Percentiles rank a stretch among this genome's conserved stretches.
Conservation (phyloP, 208 protist species). For the Crithidia bombi region DNA sequence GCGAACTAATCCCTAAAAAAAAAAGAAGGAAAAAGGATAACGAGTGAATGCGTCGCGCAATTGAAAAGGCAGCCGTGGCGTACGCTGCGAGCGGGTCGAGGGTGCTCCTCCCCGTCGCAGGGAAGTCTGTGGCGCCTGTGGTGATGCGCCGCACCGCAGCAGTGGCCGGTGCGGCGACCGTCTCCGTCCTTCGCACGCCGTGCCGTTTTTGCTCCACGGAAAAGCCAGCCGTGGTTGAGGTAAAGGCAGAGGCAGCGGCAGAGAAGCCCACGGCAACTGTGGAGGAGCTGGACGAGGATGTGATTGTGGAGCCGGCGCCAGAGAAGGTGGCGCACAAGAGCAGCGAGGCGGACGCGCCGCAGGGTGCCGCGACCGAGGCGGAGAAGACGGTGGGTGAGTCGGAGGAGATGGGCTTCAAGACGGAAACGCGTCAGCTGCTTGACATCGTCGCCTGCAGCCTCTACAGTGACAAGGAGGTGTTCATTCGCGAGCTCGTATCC, state of each 20-base stretch:
- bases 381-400: slow-evolving; percentile 75
- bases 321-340: slow-evolving; percentile 23
- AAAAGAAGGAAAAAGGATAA: neutral
- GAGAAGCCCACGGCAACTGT: slow-evolving; percentile 23
- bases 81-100: slow-evolving; percentile 19
- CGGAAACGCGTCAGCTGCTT: slow-evolving; percentile 98
- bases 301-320: slow-evolving; percentile 80
- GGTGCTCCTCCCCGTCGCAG: neutral
- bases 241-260: slow-evolving; percentile 11
- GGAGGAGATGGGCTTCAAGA: slow-evolving; percentile 96
- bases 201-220: slow-evolving; percentile 30
- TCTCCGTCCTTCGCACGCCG: slow-evolving; percentile 19
- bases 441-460: slow-evolving; percentile 98
- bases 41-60: slow-evolving; percentile 48
- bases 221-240: slow-evolving; percentile 5
- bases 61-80: slow-evolving; percentile 36
- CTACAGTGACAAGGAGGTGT: slow-evolving; percentile 98
- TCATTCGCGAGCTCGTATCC: slow-evolving; percentile 97
- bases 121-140: slow-evolving; percentile 7
- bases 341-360: slow-evolving; percentile 22
- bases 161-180: neutral
- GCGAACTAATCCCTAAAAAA: neutral
- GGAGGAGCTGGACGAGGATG: slow-evolving; percentile 82
- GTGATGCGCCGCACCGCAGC: slow-evolving; percentile 2
- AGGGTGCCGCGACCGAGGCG: slow-evolving; percentile 30